Base-by-base conservation (phyloP, 2,329 filamentous ascomycete species). In the Fusarium compactum region DNA sequence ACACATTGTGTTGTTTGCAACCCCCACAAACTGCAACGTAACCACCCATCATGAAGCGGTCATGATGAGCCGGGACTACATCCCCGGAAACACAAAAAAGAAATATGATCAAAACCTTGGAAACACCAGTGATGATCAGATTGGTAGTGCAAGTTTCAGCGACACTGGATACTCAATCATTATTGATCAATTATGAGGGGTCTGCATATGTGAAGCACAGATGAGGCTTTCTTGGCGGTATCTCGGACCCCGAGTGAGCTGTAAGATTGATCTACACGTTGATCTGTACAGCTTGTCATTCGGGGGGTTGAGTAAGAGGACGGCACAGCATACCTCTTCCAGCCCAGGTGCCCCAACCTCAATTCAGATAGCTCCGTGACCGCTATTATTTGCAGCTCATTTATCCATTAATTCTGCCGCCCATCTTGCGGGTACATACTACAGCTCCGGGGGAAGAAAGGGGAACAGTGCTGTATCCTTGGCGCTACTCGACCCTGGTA, bases 201-300 rank as follows among this genome's bases (percentile, higher is more conserved):
- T 16, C 40, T n/a, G 18, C 34, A 29, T 29, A 34, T 45, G 41
- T 50, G 32, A 44, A 58, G 56, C 20, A 34, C 22, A 54, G 41
- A 32, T 59, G 40, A 59, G 57, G 69, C 69, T 65, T 70, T 58
- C 63, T 63, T 67, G 64, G 57, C 50, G 41, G 25, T 53, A 44
- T 51, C 55, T 51, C 55, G 58, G 51, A 58, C 61, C 46, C 69
- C 62, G 61, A 61, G 63, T 53, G 46, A 27, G 24, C 44, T 51
- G 65, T 70, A 62, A 24, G 18, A 25, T 51, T 69, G 70, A 73
- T 72, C 66, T 62, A 55, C 65, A 72, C 65, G 70, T 72, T 74
- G 59, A 73, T 73, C 67, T 71, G 63, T 65, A 57, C 41, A 66
- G 46, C 45, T 67, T 43, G 44, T 60, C 27, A 22, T 50, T 30